These are phyloP conservation scores for Zygosaccharomyces pseudorouxii DNA, from an alignment of 805 yeast genomes.

Conservation along the genomic window DNA sequence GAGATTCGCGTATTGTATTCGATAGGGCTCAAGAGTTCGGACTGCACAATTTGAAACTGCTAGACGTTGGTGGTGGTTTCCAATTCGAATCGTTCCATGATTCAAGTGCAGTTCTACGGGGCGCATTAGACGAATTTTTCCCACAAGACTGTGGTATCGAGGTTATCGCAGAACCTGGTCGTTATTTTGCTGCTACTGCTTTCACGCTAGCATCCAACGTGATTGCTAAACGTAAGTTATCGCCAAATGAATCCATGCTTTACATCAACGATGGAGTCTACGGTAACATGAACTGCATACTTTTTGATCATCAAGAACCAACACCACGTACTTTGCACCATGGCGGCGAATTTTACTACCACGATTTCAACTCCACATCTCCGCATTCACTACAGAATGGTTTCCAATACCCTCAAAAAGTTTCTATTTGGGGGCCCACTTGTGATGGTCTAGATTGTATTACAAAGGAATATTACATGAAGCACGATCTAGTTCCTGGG, in stretches of 20 bases:
- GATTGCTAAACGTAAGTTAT: slow-evolving; percentile 67
- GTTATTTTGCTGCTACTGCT: slow-evolving; percentile 80
- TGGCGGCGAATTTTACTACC: slow-evolving; percentile 43
- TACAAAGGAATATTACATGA: slow-evolving; percentile 46
- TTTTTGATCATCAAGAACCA: slow-evolving; percentile 88
- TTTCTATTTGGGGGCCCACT: slow-evolving; percentile 96
- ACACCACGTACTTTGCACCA: slow-evolving; percentile 61
- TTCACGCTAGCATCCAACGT: slow-evolving; percentile 81
- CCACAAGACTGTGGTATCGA: slow-evolving; percentile 41
- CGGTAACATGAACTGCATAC: slow-evolving; percentile 90
- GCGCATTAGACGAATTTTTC: slow-evolving; percentile 55
- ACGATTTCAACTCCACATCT: slow-evolving; percentile 31
- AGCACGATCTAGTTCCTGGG: slow-evolving; percentile 65
- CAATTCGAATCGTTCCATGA: slow-evolving; percentile 55
- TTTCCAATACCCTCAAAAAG: slow-evolving; percentile 33
- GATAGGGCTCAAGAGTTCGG: slow-evolving; percentile 52
- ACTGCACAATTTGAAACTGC: slow-evolving; percentile 41
- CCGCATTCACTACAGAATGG: slow-evolving; percentile 3
- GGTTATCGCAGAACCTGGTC: slow-evolving; percentile 90
- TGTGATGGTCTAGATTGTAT: slow-evolving; percentile 95
- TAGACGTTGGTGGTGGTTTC: slow-evolving; percentile 96
- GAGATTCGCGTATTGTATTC: slow-evolving; percentile 66
- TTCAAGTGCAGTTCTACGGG: slow-evolving; percentile 53
- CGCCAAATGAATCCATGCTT: slow-evolving; percentile 53
- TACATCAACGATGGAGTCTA: slow-evolving; percentile 94